Evolutionary conservation across 2,329 filamentous ascomycete genomes (phyloP), one percentile per base, ranked within the genome.

Genomic region (Truncatella angustata): DNA sequence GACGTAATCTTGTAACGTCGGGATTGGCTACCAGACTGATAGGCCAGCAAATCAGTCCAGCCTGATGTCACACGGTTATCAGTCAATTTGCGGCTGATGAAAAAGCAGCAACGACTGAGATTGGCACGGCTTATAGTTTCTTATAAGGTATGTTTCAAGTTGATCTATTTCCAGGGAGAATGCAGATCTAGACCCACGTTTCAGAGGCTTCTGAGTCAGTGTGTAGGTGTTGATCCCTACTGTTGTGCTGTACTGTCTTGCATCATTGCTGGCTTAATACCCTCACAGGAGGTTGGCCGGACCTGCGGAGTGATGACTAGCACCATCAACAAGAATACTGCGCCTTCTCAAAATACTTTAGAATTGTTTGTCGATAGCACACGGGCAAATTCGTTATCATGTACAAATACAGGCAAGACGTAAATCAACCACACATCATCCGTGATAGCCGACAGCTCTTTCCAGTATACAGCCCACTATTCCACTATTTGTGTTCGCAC

Each of bases 111-210:
- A 14, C 28, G 7, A 32, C 14, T 32, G 28, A 14, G 7, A 32
- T 9, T 32, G 28, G 7, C 28, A 32, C 7, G 7, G 14, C 28
- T 2, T 32, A 32, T 40, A 40, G 7, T 18, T 24, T 42, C 20
- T 21, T 21, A n/a, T 21, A 23, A 24, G 40, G 16, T 16, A 14
- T 44, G 40, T 44, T 16, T 44, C 23, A 44, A 26, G 4, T n/a
- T 28, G 20, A 44, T 44, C 40, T 4, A 24, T 24, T 20, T 44
- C 18, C 24, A n/a, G 21, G 40, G 40, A 44, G 40, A 26, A 44
- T 14, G 40, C 40, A 44, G 40, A 44, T 44, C 40, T 24, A 24
- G 40, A 44, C 28, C 40, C 24, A 44, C 40, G 40, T 44, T 44
- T 44, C 23, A 24, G 28, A 24, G 40, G 28, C 28, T 14, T 32